Base-by-base conservation (phyloP, 2,329 filamentous ascomycete genomes). In the Cladophialophora yegresii region DNA sequence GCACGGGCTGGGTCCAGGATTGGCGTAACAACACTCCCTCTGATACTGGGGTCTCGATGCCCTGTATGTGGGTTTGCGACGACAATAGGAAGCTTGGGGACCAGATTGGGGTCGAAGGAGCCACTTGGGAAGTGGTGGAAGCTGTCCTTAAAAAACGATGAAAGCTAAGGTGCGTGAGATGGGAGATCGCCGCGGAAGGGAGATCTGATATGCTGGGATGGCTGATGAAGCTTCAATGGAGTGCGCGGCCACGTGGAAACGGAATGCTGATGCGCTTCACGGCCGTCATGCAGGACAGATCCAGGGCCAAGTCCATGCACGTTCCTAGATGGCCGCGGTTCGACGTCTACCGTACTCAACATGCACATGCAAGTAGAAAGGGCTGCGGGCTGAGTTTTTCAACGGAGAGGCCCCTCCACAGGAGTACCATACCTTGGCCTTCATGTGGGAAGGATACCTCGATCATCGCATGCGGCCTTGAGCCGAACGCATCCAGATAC, bases 51-150 rank as follows among this genome's bases (percentile, higher is more conserved):
- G 26, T 50, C 4, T n/a, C 32, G 16, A 51, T 67, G 49, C 66
- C 61, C 22, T 66, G 56, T 54, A 59, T 63, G 43, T 68, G 66
- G 64, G 22, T 54, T 12, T 68, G 64, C 36, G 47, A 36, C 22
- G 61, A 62, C 22, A 49, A 32, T 12, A 60, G 61, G 51, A 62
- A 59, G 55, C 40, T 67, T 32, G 64, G 61, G 32, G 66, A 68
- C 26, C 43, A 66, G 45, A 55, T 63, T 16, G 58, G 60, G 43
- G 59, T 62, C 23, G 30, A 62, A 8, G 64, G 64, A 4, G 20
- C 55, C n/a, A 62, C 53, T 2, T 68, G 66, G 66, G 57, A 26
- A 36, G 22, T 67, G 12, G 64, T 64, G 59, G 65, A 67, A 53
- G 55, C 54, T 13, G 55, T 55, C 4, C n/a, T 30, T 20, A 32